Base-by-base conservation (phyloP, 805 yeast genomes). In the Lachancea cidri region DNA sequence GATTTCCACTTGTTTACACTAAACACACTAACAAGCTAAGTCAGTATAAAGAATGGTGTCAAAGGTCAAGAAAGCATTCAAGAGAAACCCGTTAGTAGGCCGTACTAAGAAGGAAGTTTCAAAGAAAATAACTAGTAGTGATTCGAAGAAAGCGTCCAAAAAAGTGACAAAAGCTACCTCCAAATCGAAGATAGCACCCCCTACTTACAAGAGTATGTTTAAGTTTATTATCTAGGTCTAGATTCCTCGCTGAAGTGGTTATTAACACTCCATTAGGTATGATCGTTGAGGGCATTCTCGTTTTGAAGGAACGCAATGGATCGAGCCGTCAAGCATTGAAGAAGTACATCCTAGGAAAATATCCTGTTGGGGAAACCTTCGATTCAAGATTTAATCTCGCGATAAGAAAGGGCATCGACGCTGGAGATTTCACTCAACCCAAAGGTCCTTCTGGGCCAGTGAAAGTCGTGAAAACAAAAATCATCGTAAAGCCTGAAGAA, bases 381-480 rank as follows among this genome's bases (percentile, higher is more conserved):
- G 95, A 86, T 61, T 65, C 80, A 36, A 76, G 79, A 56, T 83
- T 87, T 72, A 56, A 55, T 50, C 52, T 73, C 37, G 93, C 95
- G 18, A 70, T 86, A 56, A 81, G 82, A 70, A 81, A 78, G 62
- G 95, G 94, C 50, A 91, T 87, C 45, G 78, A 74, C 46, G 61
- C 77, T n/a, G 91, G 84, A 36, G 83, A 76, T 39, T 84, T 86
- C 50, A 61, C 73, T 35, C 95, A 85, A 67, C 95, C 95, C 60
- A 86, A 86, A 68, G 95, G 95, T 36, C 82, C 95, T 15, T 80
- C 91, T 8, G 94, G 94, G 38, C 87, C 93, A 37, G 79, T 85
- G 51, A 84, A 85, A 66, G 64, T 81, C 46, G 54, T 54, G 39
- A 57, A 57, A 25, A 35, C 29, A n/a, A 20, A 17, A 55, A 59